Evolutionary conservation across 805 yeast genomes (phyloP).

Genomic region (Cyberlindnera misumaiensis): DNA sequence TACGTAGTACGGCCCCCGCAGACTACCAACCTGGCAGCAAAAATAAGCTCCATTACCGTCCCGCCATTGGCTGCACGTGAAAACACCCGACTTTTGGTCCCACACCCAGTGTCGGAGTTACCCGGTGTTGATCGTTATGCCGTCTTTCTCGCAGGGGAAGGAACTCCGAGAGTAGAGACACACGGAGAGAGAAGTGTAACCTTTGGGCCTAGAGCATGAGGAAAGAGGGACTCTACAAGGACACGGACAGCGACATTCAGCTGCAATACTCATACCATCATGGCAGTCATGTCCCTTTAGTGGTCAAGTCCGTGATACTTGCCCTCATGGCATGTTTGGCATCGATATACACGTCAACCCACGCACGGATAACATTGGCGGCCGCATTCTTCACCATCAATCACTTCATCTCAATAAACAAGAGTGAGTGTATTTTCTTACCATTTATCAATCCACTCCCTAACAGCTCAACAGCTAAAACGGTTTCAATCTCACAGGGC

Average conservation of each 20-base stretch:
- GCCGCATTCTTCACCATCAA: neutral
- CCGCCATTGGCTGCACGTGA: neutral
- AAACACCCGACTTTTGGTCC: neutral
- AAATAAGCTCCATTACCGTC: too few relatives aligned
- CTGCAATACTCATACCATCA: slow-evolving; percentile 5
- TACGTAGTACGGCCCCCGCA: too few relatives aligned
- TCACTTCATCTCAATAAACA: neutral
- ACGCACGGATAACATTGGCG: neutral
- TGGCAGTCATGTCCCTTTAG: neutral
- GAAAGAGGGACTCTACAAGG: slow-evolving; percentile 2
- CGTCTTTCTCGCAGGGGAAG: too few relatives aligned
- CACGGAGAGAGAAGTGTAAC: too few relatives aligned
- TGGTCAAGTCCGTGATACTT: neutral
- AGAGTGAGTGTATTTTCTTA: neutral
- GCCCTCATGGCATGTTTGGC: neutral
- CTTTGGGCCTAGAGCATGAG: neutral
- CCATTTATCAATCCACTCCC: neutral
- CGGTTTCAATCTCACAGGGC: slow-evolving; percentile 34
- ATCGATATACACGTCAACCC: neutral
- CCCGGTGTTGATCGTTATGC: too few relatives aligned
- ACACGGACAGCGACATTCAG: slow-evolving; percentile 4
- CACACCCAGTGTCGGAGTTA: too few relatives aligned
- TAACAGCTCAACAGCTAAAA: slow-evolving; percentile 24
- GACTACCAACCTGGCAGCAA: too few relatives aligned
- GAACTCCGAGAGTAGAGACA: too few relatives aligned